Base-by-base conservation (phyloP, 2,329 filamentous ascomycete genomes). In the Fusarium devonianum region DNA sequence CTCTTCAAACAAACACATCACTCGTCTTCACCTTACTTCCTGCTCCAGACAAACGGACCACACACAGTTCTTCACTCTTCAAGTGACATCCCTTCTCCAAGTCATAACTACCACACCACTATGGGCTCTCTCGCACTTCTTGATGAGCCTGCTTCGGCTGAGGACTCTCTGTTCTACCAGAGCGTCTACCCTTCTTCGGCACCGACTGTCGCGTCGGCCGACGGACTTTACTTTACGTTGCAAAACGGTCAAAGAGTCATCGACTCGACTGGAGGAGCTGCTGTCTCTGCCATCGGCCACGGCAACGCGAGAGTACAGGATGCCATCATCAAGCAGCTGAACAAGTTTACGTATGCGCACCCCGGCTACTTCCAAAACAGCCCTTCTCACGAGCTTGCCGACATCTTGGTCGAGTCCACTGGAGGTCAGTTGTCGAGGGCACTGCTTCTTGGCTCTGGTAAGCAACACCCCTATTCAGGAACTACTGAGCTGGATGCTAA, bases 391-490 rank as follows among this genome's bases (percentile, higher is more conserved):
- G 45, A 53, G 17, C 36, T 66, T 12, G 53, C 60, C 8, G 38
- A 30, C 7, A 60, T 67, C 30, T 49, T 73, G 5, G 57, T 72
- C 5, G 32, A 59, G 11, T 67, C 66, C 3, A 73, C 71, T 3
- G 44, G 63, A 16, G 67, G 69, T 4, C 43, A 56, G 4, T 73
- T 74, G 71, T 60, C 60, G 12, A 67, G 67, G 10, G 69, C 67
- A 1, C 71, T 69, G 42, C 69, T 73, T 21, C 64, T 71, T 22
- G 67, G 63, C 29, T 73, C 70, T 25, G 71, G 71, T 72, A 57
- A 19, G 64, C n/a, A 41, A 7, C 26, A 14, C 43, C 21, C 21
- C 21, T 16, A 14, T 9, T 32, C 23, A 13, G 29, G 4, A 10
- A 25, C 11, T 47, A 12, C 23, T n/a, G 23, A 26, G 23, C 10